These are phyloP conservation scores for Amanita subjunquillea DNA, from an alignment of 768 basidiomycete genomes.

Conservation along the genomic window DNA sequence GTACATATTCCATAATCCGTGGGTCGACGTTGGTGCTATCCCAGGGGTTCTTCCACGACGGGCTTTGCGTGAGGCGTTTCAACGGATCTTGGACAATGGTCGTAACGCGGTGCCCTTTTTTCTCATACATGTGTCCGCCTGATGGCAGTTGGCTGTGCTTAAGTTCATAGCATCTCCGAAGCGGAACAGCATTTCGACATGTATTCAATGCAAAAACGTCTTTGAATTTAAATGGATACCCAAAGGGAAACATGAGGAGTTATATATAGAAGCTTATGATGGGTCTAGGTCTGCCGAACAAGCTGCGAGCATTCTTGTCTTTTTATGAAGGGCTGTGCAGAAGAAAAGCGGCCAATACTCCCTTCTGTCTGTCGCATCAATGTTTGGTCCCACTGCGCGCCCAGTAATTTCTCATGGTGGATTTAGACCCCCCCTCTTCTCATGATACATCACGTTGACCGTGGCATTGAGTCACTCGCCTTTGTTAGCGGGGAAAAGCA, in stretches of 20 bases:
- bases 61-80: background rate
- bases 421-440: background rate
- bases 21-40: background rate
- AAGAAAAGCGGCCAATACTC: background rate
- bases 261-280: background rate
- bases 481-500: background rate
- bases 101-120: background rate
- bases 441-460: background rate
- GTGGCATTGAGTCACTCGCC: background rate
- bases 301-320: background rate
- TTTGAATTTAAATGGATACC: background rate
- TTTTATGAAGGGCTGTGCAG: background rate
- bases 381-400: background rate
- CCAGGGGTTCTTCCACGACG: background rate
- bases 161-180: background rate
- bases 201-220: background rate
- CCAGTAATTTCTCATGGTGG: background rate
- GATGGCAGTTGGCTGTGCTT: too few species aligned
- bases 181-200: background rate
- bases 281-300: background rate
- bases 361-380: background rate
- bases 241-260: background rate
- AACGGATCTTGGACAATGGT: background rate
- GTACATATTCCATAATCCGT: background rate
- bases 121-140: constrained; percentile 3